A percentile compares a stretch with the other conserved stretches of the same genome.
phyloP scores from a whole-genome alignment of 805 yeast genomes.

The Kluyveromyces siamensis region DNA sequence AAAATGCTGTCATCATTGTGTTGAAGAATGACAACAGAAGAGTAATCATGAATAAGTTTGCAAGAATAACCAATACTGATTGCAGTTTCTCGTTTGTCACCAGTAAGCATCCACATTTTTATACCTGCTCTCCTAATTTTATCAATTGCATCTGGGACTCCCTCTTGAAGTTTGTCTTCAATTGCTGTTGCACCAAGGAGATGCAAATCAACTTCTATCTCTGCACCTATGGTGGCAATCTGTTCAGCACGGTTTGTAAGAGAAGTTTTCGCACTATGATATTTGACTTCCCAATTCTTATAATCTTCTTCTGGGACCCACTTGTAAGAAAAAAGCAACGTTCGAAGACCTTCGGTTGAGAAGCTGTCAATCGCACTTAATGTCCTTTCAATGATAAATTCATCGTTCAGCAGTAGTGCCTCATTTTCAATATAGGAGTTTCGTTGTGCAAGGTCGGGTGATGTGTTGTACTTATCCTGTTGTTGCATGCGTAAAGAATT shows the following conservation, averaged over 20 bases:
- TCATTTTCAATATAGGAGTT: slow-evolving; percentile 42
- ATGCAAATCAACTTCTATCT: slow-evolving; percentile 58
- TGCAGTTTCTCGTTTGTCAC: slow-evolving; percentile 97
- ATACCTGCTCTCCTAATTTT: slow-evolving; percentile 89
- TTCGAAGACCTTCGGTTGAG: slow-evolving; percentile 90
- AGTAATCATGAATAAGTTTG: slow-evolving; percentile 83
- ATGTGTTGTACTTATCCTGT: slow-evolving; percentile 37
- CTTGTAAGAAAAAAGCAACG: slow-evolving; percentile 72
- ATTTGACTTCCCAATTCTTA: slow-evolving; percentile 55
- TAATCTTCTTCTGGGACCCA: slow-evolving; percentile 58
- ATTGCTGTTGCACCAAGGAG: slow-evolving; percentile 92
- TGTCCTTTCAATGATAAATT: slow-evolving; percentile 71
- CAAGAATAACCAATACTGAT: slow-evolving; percentile 95
- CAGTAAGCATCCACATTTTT: slow-evolving; percentile 96
- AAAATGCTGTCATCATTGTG: slow-evolving; percentile 48
- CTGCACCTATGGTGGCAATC: slow-evolving; percentile 64
- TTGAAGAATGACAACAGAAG: slow-evolving; percentile 70
- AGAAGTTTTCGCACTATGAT: slow-evolving; percentile 69
- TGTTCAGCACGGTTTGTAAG: slow-evolving; percentile 54
- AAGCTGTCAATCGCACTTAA: slow-evolving; percentile 88
- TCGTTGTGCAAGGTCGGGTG: slow-evolving; percentile 6
- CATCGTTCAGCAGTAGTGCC: slow-evolving; percentile 56
- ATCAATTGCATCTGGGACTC: slow-evolving; percentile 94
- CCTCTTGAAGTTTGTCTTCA: slow-evolving; percentile 92
- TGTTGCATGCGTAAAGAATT: slow-evolving; percentile 55